A percentile compares a stretch with the other conserved stretches of the same genome.
phyloP scores from a whole-genome alignment of 2,329 filamentous ascomycete genomes.

The Exophiala alcalophila region DNA sequence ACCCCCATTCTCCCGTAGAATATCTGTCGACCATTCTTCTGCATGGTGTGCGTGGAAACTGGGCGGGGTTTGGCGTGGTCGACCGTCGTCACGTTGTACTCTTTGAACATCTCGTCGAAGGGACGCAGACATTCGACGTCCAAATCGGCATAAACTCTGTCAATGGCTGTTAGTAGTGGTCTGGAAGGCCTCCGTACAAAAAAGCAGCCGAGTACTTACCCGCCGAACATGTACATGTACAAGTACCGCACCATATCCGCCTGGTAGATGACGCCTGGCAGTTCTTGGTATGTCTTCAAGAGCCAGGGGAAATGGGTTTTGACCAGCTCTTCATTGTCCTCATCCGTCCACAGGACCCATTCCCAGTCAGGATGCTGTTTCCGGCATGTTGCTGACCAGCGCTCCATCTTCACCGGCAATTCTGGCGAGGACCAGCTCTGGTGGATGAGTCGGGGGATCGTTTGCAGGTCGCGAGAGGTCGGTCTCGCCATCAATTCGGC shows the following conservation, averaged over 20 bases:
- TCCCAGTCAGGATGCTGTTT: constrained; percentile 36
- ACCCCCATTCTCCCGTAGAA: constrained; percentile 38
- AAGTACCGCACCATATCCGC: constrained; percentile 36
- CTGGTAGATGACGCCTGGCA: constrained; percentile 36
- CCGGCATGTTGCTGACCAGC: constrained; percentile 37
- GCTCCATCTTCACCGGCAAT: constrained; percentile 30
- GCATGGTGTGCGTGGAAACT: constrained; percentile 10
- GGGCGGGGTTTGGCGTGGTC: constrained; percentile 17
- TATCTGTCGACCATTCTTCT: constrained; percentile 24
- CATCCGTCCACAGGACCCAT: constrained; percentile 40
- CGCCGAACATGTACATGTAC: constrained; percentile 41
- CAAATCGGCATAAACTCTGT: constrained; percentile 36
- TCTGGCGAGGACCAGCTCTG: constrained; percentile 30
- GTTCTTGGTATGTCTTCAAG: constrained; percentile 31
- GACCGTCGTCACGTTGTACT: constrained; percentile 28
- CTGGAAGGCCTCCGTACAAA: neutral
- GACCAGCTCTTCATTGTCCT: constrained; percentile 38
- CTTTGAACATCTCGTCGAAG: constrained; percentile 30
- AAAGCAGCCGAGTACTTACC: constrained; percentile 12
- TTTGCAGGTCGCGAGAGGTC: constrained; percentile 24
- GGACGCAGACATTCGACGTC: constrained; percentile 37
- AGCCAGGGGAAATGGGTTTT: constrained; percentile 36
- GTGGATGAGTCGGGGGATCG: constrained; percentile 29
- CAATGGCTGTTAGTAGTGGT: neutral
- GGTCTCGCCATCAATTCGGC: constrained; percentile 21